Evolutionary conservation across 192 early-diverging fungal genomes (phyloP), one percentile per base, ranked within the genome.

Genomic region (Entrophospora sp.): DNA sequence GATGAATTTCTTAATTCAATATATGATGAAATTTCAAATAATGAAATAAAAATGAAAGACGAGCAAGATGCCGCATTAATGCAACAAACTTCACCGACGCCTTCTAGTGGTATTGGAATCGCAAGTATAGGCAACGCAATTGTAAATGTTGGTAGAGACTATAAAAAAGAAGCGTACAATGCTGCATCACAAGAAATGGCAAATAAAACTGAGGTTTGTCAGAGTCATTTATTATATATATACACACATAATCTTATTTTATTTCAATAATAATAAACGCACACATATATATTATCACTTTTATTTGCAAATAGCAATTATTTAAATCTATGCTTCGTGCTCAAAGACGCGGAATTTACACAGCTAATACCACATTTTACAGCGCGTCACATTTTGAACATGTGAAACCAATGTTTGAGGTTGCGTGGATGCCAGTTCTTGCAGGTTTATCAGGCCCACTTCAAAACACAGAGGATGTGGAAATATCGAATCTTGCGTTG

Each of bases 21-120:
- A 40, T 97, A 84, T 70, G 87, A 96, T 48, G 85, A 96, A 63
- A 91, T 97, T 35, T 73, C 69, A 34, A 52, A 37, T 12, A 84
- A 95, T 62, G 95, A 97, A 77, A 97, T 97, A 70, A 90, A 89
- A 56, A 85, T 97, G 83, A 92, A 94, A 62, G 93, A 95, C 63
- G 93, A 97, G 58, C 85, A 83, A 13, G 85, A 85, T 2, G 79
- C 84, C 6, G 79, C 81, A 2, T 64, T 75, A 20, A 75, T 86
- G 67, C 76, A 79, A 5, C 71, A 77, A n/a, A 79, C 66, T 10
- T 31, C 65, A 7, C 13, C 60, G 18, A 8, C 18, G 28, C 68
- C 46, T 18, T 69, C 38, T 6, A 61, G 68, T 13, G 83, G 69
- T 18, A 72, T 73, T 25, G 83, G 69, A 16, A 72, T 73, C 4